Evolutionary conservation across 768 basidiomycete genomes (phyloP).

Genomic region (Amanita muscaria): DNA sequence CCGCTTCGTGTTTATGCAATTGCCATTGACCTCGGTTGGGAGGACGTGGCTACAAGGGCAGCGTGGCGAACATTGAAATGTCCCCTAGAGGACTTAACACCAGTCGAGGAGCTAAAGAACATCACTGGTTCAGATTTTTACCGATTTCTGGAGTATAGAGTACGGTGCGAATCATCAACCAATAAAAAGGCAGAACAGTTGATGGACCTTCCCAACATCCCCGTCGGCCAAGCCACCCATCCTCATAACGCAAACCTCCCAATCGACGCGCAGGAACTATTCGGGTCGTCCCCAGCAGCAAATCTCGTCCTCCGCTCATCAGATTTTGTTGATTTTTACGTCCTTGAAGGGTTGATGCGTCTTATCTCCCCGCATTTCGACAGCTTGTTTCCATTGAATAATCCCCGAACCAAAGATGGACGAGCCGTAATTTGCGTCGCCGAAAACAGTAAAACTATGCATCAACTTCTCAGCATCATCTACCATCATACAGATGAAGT

Average conservation of each 20-base stretch:
- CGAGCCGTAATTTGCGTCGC: neutral
- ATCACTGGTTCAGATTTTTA: slow-evolving; percentile 4
- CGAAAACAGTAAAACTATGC: neutral
- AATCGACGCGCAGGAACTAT: no score
- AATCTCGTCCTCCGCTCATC: slow-evolving; percentile 17
- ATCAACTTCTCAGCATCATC: neutral
- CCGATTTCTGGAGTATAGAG: neutral
- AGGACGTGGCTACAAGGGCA: neutral
- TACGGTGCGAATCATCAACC: neutral
- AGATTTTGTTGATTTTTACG: slow-evolving; percentile 23
- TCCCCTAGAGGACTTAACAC: neutral
- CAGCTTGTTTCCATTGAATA: neutral
- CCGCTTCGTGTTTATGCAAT: slow-evolving; percentile 1
- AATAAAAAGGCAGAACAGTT: neutral
- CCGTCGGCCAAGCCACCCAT: no score
- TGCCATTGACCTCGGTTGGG: neutral
- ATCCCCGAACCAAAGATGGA: neutral
- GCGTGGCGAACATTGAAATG: neutral
- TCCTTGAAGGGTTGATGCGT: neutral
- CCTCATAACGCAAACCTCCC: no score
- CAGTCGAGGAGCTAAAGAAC: neutral
- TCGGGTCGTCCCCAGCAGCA: no score
- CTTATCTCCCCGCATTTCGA: slow-evolving; percentile 2
- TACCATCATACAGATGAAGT: neutral
- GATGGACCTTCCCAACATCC: neutral